A percentile compares a stretch with the other conserved stretches of the same genome.
Evolutionary conservation across 768 basidiomycete species (phyloP).

Genomic region (Lentinula detonsa): DNA sequence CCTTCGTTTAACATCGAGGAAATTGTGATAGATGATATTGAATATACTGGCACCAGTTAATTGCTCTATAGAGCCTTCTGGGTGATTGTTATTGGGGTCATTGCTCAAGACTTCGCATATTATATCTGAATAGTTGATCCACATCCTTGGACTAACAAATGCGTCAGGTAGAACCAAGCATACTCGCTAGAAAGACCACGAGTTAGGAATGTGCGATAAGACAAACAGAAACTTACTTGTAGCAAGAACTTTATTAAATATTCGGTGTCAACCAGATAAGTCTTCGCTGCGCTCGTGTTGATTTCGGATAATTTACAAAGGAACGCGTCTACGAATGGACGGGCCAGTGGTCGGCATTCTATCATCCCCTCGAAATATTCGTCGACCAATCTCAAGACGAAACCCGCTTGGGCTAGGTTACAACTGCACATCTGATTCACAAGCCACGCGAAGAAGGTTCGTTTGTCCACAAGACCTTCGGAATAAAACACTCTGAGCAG

Average conservation of each 20-base stretch:
- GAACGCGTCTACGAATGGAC: slow-evolving; percentile 69
- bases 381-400: slow-evolving; percentile 68
- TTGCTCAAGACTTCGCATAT: slow-evolving; percentile 43
- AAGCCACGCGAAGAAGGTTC: slow-evolving; percentile 73
- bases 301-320: slow-evolving; percentile 66
- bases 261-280: slow-evolving; percentile 49
- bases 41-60: slow-evolving; percentile 29
- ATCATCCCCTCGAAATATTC: slow-evolving; percentile 74
- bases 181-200: slow-evolving; percentile 38
- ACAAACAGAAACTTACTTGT: slow-evolving; percentile 39
- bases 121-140: slow-evolving; percentile 47
- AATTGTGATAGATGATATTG: slow-evolving; percentile 48
- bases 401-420: slow-evolving; percentile 78
- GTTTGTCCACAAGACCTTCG: slow-evolving; percentile 76
- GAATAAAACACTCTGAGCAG: slow-evolving; percentile 72
- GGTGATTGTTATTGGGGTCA: slow-evolving; percentile 23
- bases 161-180: slow-evolving; percentile 71
- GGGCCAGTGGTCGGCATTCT: slow-evolving; percentile 57
- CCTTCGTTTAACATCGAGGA: slow-evolving; percentile 65
- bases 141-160: slow-evolving; percentile 67
- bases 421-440: slow-evolving; percentile 71
- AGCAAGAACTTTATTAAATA: slow-evolving; percentile 49
- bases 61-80: slow-evolving; percentile 30
- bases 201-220: neutral
- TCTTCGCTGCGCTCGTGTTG: slow-evolving; percentile 43